A percentile compares a stretch with the other conserved stretches of the same genome.
phyloP scores from a whole-genome alignment of 225 moss, liverwort and hornwort species.

The Thuidium tamariscinum region DNA sequence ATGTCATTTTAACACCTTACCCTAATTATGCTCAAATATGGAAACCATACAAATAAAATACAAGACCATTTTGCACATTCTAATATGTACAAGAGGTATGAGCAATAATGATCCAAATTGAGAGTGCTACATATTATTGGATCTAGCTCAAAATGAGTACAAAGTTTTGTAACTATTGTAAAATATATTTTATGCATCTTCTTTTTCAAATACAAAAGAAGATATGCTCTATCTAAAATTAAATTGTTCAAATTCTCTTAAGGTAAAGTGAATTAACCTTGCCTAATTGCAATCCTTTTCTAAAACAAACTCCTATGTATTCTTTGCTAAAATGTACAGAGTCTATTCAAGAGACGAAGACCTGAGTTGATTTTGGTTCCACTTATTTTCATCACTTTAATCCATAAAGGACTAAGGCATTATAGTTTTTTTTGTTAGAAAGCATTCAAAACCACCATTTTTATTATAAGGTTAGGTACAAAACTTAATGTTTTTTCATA shows the following conservation, averaged over 20 bases:
- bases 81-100: too few species aligned
- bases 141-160: rapidly evolving
- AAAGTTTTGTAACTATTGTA: too few species aligned
- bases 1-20: background rate
- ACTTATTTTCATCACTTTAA: background rate
- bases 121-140: rapidly evolving
- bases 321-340: background rate
- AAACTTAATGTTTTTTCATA: too few species aligned
- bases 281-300: background rate
- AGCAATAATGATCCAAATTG: background rate
- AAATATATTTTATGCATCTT: too few species aligned
- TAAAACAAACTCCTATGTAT: background rate
- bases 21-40: background rate
- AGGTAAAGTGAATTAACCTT: rapidly evolving
- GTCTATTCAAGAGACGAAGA: rapidly evolving
- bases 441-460: background rate
- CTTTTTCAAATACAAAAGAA: too few species aligned
- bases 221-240: too few species aligned
- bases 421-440: background rate
- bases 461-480: too few species aligned
- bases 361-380: background rate
- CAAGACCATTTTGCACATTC: background rate
- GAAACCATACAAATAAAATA: background rate
- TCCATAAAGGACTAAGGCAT: rapidly evolving
- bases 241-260: background rate